Percentiles rank a stretch among this genome's conserved stretches.
phyloP scores from a whole-genome alignment of 352 stramenopile genomes.

The Phytophthora fragariaefolia region DNA sequence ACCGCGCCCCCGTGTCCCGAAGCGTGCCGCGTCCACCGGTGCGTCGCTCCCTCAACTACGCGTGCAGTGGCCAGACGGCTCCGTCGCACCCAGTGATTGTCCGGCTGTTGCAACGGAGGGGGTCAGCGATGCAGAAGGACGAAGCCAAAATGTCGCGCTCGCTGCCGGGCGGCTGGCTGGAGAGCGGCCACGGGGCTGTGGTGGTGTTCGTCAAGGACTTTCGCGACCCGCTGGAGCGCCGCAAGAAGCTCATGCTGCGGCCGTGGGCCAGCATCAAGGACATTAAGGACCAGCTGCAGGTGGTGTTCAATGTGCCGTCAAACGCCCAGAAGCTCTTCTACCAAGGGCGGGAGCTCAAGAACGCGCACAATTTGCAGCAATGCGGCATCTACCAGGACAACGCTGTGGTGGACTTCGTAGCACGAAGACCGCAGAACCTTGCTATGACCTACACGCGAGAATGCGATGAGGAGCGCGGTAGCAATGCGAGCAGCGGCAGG shows the following conservation, averaged over 20 bases:
- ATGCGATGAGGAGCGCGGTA: slow-evolving; percentile 15
- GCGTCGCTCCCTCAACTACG: background rate
- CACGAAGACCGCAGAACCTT: slow-evolving; percentile 64
- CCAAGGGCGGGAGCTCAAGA: slow-evolving; percentile 84
- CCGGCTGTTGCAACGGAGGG: background rate
- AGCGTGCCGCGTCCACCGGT: background rate
- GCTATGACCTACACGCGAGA: slow-evolving; percentile 49
- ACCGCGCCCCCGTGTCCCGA: no score
- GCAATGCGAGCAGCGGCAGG: slow-evolving; percentile 13
- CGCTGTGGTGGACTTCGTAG: slow-evolving; percentile 80
- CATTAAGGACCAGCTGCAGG: slow-evolving; percentile 86
- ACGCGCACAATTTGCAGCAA: slow-evolving; percentile 82
- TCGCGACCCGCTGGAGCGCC: slow-evolving; percentile 76
- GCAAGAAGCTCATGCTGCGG: slow-evolving; percentile 84
- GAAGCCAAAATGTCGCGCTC: slow-evolving; percentile 72
- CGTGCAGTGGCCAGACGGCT: background rate
- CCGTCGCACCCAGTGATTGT: background rate
- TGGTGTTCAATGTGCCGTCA: slow-evolving; percentile 82
- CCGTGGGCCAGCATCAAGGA: slow-evolving; percentile 87
- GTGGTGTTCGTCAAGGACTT: slow-evolving; percentile 82
- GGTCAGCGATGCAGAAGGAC: slow-evolving; percentile 44
- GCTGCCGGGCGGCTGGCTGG: slow-evolving; percentile 76
- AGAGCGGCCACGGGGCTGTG: slow-evolving; percentile 77
- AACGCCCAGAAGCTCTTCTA: slow-evolving; percentile 86
- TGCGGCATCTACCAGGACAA: slow-evolving; percentile 88